Evolutionary conservation across 148 eudicot species (phyloP).

Genomic region (Vaccinium darrowii): DNA sequence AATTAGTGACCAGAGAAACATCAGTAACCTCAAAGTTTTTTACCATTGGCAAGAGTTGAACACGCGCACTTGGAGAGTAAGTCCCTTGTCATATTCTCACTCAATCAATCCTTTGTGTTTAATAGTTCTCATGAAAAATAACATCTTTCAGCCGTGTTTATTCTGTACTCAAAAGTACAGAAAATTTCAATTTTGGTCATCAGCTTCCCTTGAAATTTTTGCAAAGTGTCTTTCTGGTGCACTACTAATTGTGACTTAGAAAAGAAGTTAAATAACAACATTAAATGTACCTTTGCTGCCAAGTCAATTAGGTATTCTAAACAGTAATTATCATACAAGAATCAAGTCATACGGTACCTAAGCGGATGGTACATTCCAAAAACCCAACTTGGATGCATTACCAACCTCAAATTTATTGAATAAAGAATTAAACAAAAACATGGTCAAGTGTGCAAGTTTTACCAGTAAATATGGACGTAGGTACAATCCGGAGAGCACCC

Average conservation of each 20-base stretch:
- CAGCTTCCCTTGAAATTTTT: background rate
- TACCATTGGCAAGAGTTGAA: background rate
- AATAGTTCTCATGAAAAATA: background rate
- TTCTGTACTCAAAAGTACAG: background rate
- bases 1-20: background rate
- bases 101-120: background rate
- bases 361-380: background rate
- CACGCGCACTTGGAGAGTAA: background rate
- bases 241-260: background rate
- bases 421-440: background rate
- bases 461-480: background rate
- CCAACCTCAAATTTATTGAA: slow-evolving; percentile 4
- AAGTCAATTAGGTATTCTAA: background rate
- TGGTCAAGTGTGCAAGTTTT: background rate
- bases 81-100: background rate
- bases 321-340: background rate
- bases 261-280: background rate
- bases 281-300: background rate
- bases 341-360: background rate
- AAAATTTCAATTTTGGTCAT: background rate
- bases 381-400: background rate
- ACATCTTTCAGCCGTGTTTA: background rate
- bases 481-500: background rate
- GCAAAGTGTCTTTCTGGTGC: background rate
- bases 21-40: background rate